These are phyloP conservation scores for Choricystis sp. DNA, from an alignment of 139 green algal species.

Conservation along the genomic window DNA sequence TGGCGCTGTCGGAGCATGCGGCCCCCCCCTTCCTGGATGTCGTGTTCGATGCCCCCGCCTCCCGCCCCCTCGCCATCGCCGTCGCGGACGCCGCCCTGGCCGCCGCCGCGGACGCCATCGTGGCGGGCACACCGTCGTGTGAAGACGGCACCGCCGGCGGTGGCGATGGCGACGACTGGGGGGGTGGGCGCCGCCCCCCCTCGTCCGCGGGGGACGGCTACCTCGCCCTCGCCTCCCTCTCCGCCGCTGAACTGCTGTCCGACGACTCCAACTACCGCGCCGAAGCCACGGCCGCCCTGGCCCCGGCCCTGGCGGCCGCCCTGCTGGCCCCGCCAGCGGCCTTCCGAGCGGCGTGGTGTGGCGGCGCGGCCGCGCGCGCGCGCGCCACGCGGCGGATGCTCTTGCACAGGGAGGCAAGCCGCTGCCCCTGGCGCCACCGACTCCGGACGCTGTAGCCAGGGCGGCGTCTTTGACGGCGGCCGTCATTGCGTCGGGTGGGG, in stretches of 20 bases:
- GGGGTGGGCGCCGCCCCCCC: too few species aligned
- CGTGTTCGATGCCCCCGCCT: background rate
- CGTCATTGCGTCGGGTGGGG: too few species aligned
- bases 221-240: conserved; percentile 18
- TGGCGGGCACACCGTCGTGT: too few species aligned
- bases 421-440: too few species aligned
- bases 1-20: background rate
- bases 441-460: too few species aligned
- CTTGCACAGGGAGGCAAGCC: too few species aligned
- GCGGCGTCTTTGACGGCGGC: too few species aligned
- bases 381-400: too few species aligned
- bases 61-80: background rate
- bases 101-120: background rate
- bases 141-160: too few species aligned
- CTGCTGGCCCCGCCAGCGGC: background rate
- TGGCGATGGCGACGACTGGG: too few species aligned
- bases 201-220: conserved; percentile 12
- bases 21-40: background rate
- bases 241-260: conserved; percentile 16
- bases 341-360: background rate
- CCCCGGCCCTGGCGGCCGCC: conserved; percentile 3
- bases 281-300: conserved; percentile 6
- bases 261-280: conserved; percentile 25
- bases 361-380: background rate
- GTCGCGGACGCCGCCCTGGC: background rate